phyloP scores from a whole-genome alignment of 495 filamentous ascomycete genomes.

The Podospora didyma region DNA sequence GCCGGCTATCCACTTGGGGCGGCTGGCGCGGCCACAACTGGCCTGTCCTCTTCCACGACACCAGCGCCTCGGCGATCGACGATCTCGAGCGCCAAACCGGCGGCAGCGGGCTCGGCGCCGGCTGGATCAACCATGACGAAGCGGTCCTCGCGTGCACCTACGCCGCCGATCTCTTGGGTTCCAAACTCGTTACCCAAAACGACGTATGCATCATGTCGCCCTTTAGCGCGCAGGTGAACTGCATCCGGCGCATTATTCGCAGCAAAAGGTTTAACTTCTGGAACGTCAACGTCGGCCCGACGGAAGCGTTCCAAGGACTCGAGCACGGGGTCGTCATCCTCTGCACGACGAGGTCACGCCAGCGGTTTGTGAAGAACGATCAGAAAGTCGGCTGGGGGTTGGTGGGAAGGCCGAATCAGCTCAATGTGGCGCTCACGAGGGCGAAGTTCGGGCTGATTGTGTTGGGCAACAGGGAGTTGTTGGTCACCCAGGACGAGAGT shows the following conservation, averaged over 20 bases:
- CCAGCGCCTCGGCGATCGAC: slow-evolving; percentile 32
- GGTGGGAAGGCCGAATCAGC: slow-evolving; percentile 39
- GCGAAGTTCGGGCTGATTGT: slow-evolving; percentile 51
- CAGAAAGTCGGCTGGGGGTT: slow-evolving; percentile 43
- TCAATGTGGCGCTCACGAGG: slow-evolving; percentile 55
- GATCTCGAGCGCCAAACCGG: slow-evolving; percentile 48
- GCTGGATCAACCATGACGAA: slow-evolving; percentile 52
- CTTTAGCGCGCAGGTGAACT: slow-evolving; percentile 49
- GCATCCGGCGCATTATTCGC: slow-evolving; percentile 31
- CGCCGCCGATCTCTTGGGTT: slow-evolving; percentile 33
- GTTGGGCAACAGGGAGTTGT: slow-evolving; percentile 45
- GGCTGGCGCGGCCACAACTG: slow-evolving; percentile 44
- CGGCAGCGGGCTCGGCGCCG: slow-evolving; percentile 46
- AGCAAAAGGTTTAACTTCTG: slow-evolving; percentile 24
- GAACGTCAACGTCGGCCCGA: slow-evolving; percentile 51
- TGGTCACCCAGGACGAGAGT: slow-evolving; percentile 28
- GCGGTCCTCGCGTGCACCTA: slow-evolving; percentile 42
- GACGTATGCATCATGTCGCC: slow-evolving; percentile 55
- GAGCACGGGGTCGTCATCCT: slow-evolving; percentile 52
- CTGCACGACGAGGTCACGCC: slow-evolving; percentile 49
- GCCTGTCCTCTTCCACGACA: slow-evolving; percentile 49
- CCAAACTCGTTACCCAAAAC: slow-evolving; percentile 28
- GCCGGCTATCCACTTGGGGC: slow-evolving; percentile 36
- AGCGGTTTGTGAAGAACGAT: slow-evolving; percentile 46
- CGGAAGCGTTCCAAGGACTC: slow-evolving; percentile 55